phyloP scores from a whole-genome alignment of 768 basidiomycete species.

The Imleria badia region DNA sequence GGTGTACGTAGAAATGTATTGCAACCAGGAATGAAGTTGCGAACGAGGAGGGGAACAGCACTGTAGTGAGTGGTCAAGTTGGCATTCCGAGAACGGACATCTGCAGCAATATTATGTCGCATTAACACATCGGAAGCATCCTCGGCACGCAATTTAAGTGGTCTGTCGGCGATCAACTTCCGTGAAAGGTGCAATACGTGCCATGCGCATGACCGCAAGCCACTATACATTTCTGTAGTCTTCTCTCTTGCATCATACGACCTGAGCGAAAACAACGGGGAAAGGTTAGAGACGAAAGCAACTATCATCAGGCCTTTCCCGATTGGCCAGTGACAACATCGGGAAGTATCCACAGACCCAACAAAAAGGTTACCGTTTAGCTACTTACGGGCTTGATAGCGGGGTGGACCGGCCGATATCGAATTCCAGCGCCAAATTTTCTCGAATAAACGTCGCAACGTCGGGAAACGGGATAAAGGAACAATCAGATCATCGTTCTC shows the following conservation, averaged over 20 bases:
- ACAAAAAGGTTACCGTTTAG: slow-evolving; percentile 18
- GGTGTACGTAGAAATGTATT: slow-evolving; percentile 21
- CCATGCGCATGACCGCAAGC: slow-evolving; percentile 10
- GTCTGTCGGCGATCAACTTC: slow-evolving; percentile 28
- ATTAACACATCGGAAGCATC: slow-evolving; percentile 11
- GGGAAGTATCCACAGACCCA: slow-evolving; percentile 8
- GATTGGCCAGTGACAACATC: slow-evolving; percentile 6
- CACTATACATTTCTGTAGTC: slow-evolving; percentile 25
- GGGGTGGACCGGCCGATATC: slow-evolving; percentile 7
- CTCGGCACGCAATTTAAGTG: slow-evolving; percentile 14
- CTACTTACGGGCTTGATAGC: slow-evolving; percentile 19
- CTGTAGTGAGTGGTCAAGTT: slow-evolving; percentile 19
- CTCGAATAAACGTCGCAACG: slow-evolving; percentile 6
- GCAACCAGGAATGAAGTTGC: slow-evolving; percentile 1
- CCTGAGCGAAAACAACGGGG: slow-evolving; percentile 25
- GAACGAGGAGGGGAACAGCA: slow-evolving; percentile 6
- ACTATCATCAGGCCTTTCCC: slow-evolving; percentile 13
- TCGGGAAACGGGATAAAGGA: slow-evolving; percentile 4
- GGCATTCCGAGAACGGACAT: slow-evolving; percentile 17
- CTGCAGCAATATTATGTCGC: slow-evolving; percentile 18
- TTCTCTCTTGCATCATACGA: slow-evolving; percentile 29
- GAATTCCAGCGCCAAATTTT: slow-evolving; percentile 3
- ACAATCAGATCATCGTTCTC: slow-evolving; percentile 15
- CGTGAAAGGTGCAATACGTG: slow-evolving; percentile 19
- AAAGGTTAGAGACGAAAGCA: slow-evolving; percentile 16